Evolutionary conservation across 2,329 filamentous ascomycete species (phyloP), one percentile per base, ranked within the genome.

Genomic region (Xylaria sp.): DNA sequence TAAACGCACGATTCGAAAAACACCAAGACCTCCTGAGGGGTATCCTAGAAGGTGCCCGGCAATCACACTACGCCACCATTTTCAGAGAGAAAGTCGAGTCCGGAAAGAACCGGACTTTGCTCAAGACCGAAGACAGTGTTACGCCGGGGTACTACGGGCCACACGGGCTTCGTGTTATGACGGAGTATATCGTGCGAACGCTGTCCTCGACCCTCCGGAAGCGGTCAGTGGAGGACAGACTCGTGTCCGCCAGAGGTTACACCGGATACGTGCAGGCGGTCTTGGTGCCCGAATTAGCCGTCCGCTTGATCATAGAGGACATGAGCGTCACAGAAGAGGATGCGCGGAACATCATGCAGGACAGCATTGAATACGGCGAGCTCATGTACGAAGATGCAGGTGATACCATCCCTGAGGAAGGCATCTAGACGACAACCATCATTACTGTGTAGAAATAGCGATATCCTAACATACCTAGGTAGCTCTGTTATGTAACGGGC

Each of bases 111-210:
- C 79, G 83, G 48, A 87, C 81, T 21, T 74, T 89, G 51, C 75
- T 83, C 47, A 80, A 83, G 54, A 84, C 78, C 46, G 74, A 83
- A 22, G 77, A 80, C 44, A 80, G 77, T 50, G 77, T 88, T 24
- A 86, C 82, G 2, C 89, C 89, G 8, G 92, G 92, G 0, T 96
- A 96, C 72, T 96, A 96, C 71, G 92, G 92, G 1, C 82, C 87
- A 2, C 82, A 86, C 18, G 92, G 92, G 1, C 78, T 89, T 47
- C 83, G 83, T 44, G 73, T 82, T 47, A 90, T 96, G 81, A 89
- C 85, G 41, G 86, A 90, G 63, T 82, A 81, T 50, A 81, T 92
- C 37, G 84, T 89, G 54, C 66, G 73, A 2, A 76, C 78, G 43
- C 86, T 90, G 67, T 83, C 81, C 13, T 69, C 77, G 7, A 71